A percentile compares a stretch with the other conserved stretches of the same genome.
Evolutionary conservation across 2,329 filamentous ascomycete species (phyloP).

Genomic region (Penicillium thymicola): DNA sequence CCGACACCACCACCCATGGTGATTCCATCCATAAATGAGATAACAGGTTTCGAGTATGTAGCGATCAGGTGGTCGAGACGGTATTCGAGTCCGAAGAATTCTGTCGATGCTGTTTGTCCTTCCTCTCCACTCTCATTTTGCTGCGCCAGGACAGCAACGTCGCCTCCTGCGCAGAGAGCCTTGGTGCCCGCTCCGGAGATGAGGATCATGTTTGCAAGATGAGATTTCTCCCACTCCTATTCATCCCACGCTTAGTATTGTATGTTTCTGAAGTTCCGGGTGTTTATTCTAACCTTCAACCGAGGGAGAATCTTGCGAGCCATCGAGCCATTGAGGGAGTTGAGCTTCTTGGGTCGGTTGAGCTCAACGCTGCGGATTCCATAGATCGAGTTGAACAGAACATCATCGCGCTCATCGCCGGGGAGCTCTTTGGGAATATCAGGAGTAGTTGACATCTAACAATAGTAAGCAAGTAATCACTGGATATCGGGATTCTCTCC

Average conservation of each 20-base stretch:
- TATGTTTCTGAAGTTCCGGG: neutral
- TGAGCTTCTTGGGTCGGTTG: constrained; percentile 87
- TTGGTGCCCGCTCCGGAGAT: constrained; percentile 83
- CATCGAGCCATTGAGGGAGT: constrained; percentile 93
- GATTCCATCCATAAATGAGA: constrained; percentile 95
- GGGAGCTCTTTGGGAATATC: constrained; percentile 53
- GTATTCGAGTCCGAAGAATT: constrained; percentile 95
- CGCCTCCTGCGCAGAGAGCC: constrained; percentile 90
- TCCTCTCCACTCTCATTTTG: constrained; percentile 65
- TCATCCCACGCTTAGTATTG: constrained; percentile 12
- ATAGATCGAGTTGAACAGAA: constrained; percentile 84
- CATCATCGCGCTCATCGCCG: constrained; percentile 79
- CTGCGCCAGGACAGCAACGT: constrained; percentile 74
- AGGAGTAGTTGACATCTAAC: constrained; percentile 43
- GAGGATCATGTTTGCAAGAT: constrained; percentile 87
- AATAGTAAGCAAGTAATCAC: constrained; percentile 18
- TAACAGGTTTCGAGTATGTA: constrained; percentile 87
- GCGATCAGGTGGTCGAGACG: constrained; percentile 93
- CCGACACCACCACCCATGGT: constrained; percentile 98
- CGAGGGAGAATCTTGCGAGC: constrained; percentile 88
- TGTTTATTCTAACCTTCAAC: constrained; percentile 52
- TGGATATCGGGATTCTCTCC: neutral
- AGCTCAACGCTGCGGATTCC: constrained; percentile 90
- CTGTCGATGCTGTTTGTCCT: constrained; percentile 70
- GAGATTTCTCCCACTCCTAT: constrained; percentile 87